Evolutionary conservation across 2,329 filamentous ascomycete genomes (phyloP), one percentile per base, ranked within the genome.

Genomic region (Neonectria coccinea): DNA sequence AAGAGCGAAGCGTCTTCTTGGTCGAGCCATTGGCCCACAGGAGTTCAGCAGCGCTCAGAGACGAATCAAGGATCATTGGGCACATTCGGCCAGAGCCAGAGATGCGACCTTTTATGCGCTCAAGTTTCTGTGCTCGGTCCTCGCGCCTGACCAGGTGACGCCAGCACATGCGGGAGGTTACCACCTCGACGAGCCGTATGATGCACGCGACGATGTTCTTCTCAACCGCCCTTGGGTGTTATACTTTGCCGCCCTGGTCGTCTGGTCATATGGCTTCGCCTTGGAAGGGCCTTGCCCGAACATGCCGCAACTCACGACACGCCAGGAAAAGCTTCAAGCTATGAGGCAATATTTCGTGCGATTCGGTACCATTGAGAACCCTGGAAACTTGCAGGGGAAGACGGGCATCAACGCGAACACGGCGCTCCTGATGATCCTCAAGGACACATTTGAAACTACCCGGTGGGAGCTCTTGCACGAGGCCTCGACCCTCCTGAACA

Each of bases 201-300:
- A 89, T 18, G 93, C 94, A 1, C 88, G 93, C 20, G 92, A 97
- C 72, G 96, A 99, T 73, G 92, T 94, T 57, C 85, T 97, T 2
- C 86, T 98, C 64, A 97, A 98, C 74, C 86, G 96, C 16, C 93
- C 95, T 0, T 99, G 96, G 95, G 94, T 97, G 11, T 83, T 98
- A 56, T 99, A 97, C 79, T 97, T 97, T 75, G 93, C 96, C 1
- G 90, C 91, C 0, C 85, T 99, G 14, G 93, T 97, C 22, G 92
- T 98, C 1, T 99, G 96, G 96, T 93, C 90, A 65, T 99, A 98
- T 74, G 95, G 94, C 2, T 97, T 90, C 76, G 94, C 95, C 0
- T 83, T 97, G 20, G 96, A 98, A 71, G 96, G 96, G 0, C 87
- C 93, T 0, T 88, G 92, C 62, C 81, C 85, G 7, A 80, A 79